These are phyloP conservation scores for Scutellaria barbata DNA, from an alignment of 257 asterid genomes.

Conservation along the genomic window DNA sequence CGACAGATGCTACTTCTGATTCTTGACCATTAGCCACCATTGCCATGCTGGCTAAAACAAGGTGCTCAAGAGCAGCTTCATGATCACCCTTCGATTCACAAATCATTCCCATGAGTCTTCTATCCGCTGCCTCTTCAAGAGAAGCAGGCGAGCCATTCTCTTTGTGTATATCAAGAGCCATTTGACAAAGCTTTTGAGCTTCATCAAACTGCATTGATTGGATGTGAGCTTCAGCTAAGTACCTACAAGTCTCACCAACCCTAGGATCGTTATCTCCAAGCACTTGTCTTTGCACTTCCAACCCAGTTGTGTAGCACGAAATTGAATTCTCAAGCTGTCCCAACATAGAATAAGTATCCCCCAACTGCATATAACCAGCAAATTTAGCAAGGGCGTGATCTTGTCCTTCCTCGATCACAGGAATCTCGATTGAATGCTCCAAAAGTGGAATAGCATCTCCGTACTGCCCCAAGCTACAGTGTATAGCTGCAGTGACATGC, in stretches of 20 bases:
- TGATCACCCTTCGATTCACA: constrained; percentile 86
- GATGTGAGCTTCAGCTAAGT: constrained; percentile 88
- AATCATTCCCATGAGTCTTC: constrained; percentile 91
- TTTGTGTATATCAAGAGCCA: constrained; percentile 82
- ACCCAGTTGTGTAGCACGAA: constrained; percentile 63
- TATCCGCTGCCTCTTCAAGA: constrained; percentile 86
- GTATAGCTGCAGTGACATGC: constrained; percentile 87
- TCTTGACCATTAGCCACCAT: constrained; percentile 92
- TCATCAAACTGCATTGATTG: constrained; percentile 92
- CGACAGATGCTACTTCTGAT: constrained; percentile 80
- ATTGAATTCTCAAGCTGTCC: constrained; percentile 88
- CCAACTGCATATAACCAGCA: constrained; percentile 94
- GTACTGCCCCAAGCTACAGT: constrained; percentile 79
- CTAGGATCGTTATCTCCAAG: constrained; percentile 85
- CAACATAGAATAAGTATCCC: constrained; percentile 86
- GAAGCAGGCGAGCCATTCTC: constrained; percentile 75
- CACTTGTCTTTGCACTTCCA: constrained; percentile 68
- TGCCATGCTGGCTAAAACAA: constrained; percentile 93
- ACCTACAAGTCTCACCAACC: constrained; percentile 89
- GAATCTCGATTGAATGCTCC: constrained; percentile 77
- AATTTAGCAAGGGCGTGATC: constrained; percentile 96
- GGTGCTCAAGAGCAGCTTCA: constrained; percentile 91
- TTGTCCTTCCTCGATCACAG: constrained; percentile 70
- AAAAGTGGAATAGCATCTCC: constrained; percentile 76
- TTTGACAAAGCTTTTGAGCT: constrained; percentile 79